Percentiles rank a stretch among this genome's conserved stretches.
These are phyloP conservation scores for Trypanosomatidae sp. DNA, from an alignment of 208 protist genomes.

Conservation along the genomic window DNA sequence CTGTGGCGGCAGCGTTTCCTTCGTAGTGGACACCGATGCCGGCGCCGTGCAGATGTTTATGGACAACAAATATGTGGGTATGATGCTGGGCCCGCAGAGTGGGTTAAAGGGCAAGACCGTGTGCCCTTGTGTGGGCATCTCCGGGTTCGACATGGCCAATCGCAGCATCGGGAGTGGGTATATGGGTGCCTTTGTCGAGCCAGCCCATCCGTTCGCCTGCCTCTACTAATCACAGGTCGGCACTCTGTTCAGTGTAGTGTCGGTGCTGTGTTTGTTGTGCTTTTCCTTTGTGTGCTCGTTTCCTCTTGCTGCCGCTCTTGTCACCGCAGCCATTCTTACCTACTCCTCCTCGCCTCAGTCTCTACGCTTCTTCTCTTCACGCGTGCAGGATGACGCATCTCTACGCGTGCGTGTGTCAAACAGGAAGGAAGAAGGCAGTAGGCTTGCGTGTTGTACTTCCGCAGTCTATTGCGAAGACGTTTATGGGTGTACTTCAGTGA, in stretches of 20 bases:
- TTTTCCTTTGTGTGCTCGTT: not conserved
- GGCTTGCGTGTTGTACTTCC: not conserved
- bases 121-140: constrained; percentile 70
- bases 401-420: not conserved
- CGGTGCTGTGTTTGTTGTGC: not conserved
- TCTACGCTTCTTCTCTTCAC: not conserved
- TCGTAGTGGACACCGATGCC: constrained; percentile 81
- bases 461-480: not conserved
- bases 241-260: not conserved
- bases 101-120: constrained; percentile 66
- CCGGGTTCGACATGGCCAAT: constrained; percentile 71
- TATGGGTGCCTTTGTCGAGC: constrained; percentile 47
- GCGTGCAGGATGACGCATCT: not conserved
- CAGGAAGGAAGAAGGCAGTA: not conserved
- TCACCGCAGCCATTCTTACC: not conserved
- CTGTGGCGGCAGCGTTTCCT: constrained; percentile 66
- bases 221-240: constrained; percentile 32
- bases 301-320: constrained; percentile 2
- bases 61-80: constrained; percentile 70
- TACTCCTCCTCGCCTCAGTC: not conserved
- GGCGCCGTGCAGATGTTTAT: constrained; percentile 84
- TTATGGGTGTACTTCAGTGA: not conserved
- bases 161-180: constrained; percentile 55
- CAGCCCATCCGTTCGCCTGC: constrained; percentile 34
- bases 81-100: constrained; percentile 54